Evolutionary conservation across 352 stramenopile genomes (phyloP).

Genomic region (Halophytophthora polymorphica): DNA sequence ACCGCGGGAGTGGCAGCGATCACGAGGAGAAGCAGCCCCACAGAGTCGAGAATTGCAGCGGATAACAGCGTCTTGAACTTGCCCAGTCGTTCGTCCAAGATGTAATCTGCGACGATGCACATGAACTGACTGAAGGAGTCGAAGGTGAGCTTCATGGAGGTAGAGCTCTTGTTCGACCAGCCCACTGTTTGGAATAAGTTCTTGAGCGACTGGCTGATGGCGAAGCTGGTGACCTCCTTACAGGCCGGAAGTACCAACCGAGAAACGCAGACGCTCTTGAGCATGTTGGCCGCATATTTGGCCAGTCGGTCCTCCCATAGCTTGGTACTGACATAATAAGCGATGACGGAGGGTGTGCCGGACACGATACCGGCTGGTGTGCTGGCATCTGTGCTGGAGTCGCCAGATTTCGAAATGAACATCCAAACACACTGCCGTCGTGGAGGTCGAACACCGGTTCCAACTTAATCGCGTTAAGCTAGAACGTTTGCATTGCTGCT

Average conservation of each 20-base stretch:
- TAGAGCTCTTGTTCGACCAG: slow-evolving; percentile 54
- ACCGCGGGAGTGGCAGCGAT: slow-evolving; percentile 43
- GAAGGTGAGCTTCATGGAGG: slow-evolving; percentile 64
- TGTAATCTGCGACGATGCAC: slow-evolving; percentile 50
- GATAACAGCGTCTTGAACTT: slow-evolving; percentile 30
- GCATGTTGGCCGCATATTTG: slow-evolving; percentile 53
- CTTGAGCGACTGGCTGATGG: slow-evolving; percentile 56
- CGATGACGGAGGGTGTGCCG: slow-evolving; percentile 6
- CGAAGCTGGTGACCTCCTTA: slow-evolving; percentile 54
- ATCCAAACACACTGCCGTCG: no score
- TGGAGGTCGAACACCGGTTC: neutral
- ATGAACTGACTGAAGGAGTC: slow-evolving; percentile 62
- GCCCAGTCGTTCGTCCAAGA: slow-evolving; percentile 56
- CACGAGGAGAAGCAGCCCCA: slow-evolving; percentile 50
- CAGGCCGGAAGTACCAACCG: slow-evolving; percentile 45
- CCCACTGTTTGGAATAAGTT: slow-evolving; percentile 64
- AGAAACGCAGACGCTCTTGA: slow-evolving; percentile 59
- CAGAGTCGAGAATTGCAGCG: slow-evolving; percentile 27
- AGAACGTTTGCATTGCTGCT: neutral
- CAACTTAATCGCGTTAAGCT: neutral
- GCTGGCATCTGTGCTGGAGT: slow-evolving; percentile 14
- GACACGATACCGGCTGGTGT: slow-evolving; percentile 12
- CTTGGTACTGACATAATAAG: slow-evolving; percentile 17
- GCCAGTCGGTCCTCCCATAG: slow-evolving; percentile 44
- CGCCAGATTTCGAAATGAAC: slow-evolving; percentile 14